These are phyloP conservation scores for Paxillus ammoniavirescens DNA, from an alignment of 768 basidiomycete species.

Conservation along the genomic window DNA sequence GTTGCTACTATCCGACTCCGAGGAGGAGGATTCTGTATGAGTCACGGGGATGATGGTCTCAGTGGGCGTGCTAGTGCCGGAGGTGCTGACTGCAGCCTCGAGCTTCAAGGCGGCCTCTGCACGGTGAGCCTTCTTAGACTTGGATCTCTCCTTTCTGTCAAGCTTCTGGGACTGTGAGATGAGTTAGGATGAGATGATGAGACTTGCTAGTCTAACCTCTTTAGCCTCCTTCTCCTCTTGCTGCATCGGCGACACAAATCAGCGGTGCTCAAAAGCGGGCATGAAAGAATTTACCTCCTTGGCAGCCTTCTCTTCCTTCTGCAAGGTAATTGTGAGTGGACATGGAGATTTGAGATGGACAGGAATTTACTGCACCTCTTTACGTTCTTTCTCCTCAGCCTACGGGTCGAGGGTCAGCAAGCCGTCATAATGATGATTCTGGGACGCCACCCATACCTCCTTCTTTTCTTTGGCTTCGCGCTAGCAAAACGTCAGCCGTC, in stretches of 20 bases:
- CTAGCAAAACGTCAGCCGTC: slow-evolving; percentile 36
- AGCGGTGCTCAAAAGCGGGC: slow-evolving; percentile 12
- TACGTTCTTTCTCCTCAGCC: slow-evolving; percentile 62
- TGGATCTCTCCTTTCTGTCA: slow-evolving; percentile 56
- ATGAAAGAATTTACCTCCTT: slow-evolving; percentile 47
- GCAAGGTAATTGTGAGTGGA: slow-evolving; percentile 5
- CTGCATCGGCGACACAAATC: slow-evolving; percentile 26
- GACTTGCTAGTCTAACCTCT: slow-evolving; percentile 33
- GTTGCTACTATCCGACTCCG: slow-evolving; percentile 56
- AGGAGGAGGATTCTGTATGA: slow-evolving; percentile 30
- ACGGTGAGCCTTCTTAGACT: slow-evolving; percentile 48
- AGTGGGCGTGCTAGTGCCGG: slow-evolving; percentile 6
- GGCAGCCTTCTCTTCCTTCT: slow-evolving; percentile 52
- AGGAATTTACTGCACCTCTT: slow-evolving; percentile 45
- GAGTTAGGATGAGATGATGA: slow-evolving; percentile 1
- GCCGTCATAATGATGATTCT: neutral
- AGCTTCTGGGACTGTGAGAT: slow-evolving; percentile 38
- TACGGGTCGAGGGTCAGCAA: slow-evolving; percentile 17
- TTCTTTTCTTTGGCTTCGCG: slow-evolving; percentile 80
- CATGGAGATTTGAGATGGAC: neutral
- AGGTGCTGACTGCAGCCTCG: slow-evolving; percentile 15
- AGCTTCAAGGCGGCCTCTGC: slow-evolving; percentile 32
- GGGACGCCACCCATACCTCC: slow-evolving; percentile 40
- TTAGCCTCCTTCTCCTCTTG: slow-evolving; percentile 48
- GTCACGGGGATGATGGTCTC: slow-evolving; percentile 21